A percentile compares a stretch with the other conserved stretches of the same genome.
These are phyloP conservation scores for Rhodotorula sp. DNA, from an alignment of 1,284 basidiomycete genomes.

Conservation along the genomic window DNA sequence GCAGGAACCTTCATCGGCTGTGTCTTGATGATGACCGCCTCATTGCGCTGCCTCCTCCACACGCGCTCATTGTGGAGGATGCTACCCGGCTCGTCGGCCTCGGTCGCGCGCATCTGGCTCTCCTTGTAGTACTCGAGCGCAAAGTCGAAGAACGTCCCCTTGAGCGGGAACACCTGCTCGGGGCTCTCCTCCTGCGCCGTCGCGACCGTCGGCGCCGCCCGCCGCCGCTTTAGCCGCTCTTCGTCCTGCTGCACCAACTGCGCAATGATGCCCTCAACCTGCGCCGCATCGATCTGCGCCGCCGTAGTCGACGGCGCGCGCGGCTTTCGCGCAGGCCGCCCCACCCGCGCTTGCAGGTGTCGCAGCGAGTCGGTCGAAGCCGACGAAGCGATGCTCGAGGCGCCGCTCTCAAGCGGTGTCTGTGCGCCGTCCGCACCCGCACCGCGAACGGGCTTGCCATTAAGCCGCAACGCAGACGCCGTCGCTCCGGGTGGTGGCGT, in stretches of 20 bases:
- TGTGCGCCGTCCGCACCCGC: constrained; percentile 45
- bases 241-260: constrained; percentile 37
- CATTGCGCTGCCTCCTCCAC: constrained; percentile 91
- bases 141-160: constrained; percentile 93
- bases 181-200: constrained; percentile 22
- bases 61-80: constrained; percentile 92
- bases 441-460: constrained; percentile 52
- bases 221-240: constrained; percentile 35
- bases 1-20: constrained; percentile 67
- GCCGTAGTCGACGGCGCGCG: neutral
- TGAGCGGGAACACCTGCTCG: constrained; percentile 71
- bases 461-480: constrained; percentile 45
- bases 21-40: constrained; percentile 73
- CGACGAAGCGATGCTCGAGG: constrained; percentile 19
- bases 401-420: constrained; percentile 25
- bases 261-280: constrained; percentile 27
- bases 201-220: constrained; percentile 21
- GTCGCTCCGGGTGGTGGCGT: constrained; percentile 57
- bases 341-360: constrained; percentile 34
- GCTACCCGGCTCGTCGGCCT: constrained; percentile 93
- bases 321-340: constrained; percentile 10
- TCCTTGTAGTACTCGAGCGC: constrained; percentile 97
- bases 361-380: constrained; percentile 40
- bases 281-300: constrained; percentile 12
- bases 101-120: constrained; percentile 95